phyloP scores from a whole-genome alignment of 352 stramenopile genomes.

The Phytophthora uliginosa region DNA sequence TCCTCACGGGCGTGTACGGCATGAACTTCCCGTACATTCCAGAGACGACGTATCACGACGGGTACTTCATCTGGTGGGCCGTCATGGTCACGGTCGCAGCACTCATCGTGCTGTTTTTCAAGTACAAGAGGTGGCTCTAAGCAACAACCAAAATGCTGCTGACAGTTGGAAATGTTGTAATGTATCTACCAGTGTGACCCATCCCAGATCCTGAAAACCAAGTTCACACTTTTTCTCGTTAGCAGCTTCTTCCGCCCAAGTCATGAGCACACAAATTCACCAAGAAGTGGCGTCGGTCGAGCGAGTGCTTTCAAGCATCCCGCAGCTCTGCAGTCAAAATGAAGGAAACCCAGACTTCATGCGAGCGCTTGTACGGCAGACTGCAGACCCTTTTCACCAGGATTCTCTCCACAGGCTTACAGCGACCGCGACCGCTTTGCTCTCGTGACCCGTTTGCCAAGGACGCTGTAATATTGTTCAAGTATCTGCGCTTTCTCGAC shows the following conservation, averaged over 20 bases:
- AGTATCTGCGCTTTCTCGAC: neutral
- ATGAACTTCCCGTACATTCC: conserved; percentile 92
- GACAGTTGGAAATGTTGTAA: neutral
- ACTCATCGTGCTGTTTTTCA: neutral
- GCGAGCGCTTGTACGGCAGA: neutral
- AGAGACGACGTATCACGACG: conserved; percentile 70
- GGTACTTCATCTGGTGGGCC: conserved; percentile 83
- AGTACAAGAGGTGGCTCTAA: neutral
- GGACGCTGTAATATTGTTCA: neutral
- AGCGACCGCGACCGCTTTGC: neutral
- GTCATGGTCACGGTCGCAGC: conserved; percentile 32
- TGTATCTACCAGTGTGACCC: no score
- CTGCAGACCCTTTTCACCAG: neutral
- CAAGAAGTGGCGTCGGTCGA: neutral
- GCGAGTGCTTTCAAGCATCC: neutral
- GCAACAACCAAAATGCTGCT: neutral
- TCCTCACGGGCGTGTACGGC: conserved; percentile 85
- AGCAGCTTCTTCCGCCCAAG: neutral
- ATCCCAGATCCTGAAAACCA: no score
- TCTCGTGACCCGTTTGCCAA: neutral
- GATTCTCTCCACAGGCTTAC: neutral
- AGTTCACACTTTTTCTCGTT: neutral
- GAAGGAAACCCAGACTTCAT: neutral
- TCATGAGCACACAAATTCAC: neutral
- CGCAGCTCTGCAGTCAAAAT: neutral